phyloP scores from a whole-genome alignment of 352 stramenopile species.

The Peronospora belbahrii region DNA sequence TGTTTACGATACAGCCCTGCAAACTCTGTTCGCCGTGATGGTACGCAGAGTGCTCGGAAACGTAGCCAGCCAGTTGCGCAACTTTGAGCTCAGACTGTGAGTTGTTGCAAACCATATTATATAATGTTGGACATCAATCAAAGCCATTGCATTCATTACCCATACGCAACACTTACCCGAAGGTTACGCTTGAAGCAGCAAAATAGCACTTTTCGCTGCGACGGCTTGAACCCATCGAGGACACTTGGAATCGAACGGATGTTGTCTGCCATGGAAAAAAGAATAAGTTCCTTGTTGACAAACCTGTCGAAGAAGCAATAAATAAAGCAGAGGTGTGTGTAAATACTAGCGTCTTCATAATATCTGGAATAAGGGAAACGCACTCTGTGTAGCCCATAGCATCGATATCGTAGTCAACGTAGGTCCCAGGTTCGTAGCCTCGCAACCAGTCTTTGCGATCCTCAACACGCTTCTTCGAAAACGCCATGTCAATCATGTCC shows the following conservation, averaged over 20 bases:
- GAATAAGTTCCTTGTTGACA: conserved; percentile 97
- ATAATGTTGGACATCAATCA: conserved; percentile 4
- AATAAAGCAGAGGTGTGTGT: conserved; percentile 1
- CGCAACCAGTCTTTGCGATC: conserved; percentile 95
- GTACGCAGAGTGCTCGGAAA: conserved; percentile 97
- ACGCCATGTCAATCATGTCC: conserved; percentile 95
- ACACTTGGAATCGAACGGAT: conserved; percentile 92
- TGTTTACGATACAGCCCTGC: conserved; percentile 93
- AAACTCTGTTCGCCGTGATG: conserved; percentile 96
- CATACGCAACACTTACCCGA: conserved; percentile 56
- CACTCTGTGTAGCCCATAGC: conserved; percentile 91
- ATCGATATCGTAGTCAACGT: conserved; percentile 89
- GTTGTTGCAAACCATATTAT: neutral
- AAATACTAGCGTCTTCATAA: neutral
- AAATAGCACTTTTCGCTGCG: conserved; percentile 97
- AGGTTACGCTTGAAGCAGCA: conserved; percentile 98
- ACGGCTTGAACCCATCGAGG: conserved; percentile 98
- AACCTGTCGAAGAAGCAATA: conserved; percentile 59
- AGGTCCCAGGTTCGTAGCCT: conserved; percentile 77
- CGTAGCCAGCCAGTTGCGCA: conserved; percentile 93
- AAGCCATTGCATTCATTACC: conserved; percentile 6
- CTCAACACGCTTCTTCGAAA: conserved; percentile 94
- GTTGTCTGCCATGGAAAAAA: conserved; percentile 98
- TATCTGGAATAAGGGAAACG: conserved; percentile 3
- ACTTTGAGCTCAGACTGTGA: conserved; percentile 80